These are phyloP conservation scores for Stemphylium lycopersici DNA, from an alignment of 2,329 filamentous ascomycete genomes.

Conservation along the genomic window DNA sequence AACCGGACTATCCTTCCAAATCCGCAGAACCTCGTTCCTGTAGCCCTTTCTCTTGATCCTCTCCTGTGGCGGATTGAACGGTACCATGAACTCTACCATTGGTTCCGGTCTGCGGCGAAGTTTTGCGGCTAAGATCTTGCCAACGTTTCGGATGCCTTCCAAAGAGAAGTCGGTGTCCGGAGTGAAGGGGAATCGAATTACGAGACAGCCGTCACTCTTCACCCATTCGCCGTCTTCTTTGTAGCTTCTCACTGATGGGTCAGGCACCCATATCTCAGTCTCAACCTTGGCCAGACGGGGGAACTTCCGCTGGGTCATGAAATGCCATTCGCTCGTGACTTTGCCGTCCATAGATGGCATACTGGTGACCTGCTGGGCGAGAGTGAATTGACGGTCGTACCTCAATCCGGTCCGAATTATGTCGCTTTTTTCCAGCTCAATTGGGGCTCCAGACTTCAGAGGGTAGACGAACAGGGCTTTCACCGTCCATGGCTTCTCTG, in stretches of 20 bases:
- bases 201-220: constrained; percentile 64
- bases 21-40: constrained; percentile 63
- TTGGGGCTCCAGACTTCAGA: constrained; percentile 78
- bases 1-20: constrained; percentile 66
- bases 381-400: constrained; percentile 82
- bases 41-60: constrained; percentile 68
- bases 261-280: constrained; percentile 72
- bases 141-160: constrained; percentile 41
- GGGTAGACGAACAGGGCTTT: constrained; percentile 82
- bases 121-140: constrained; percentile 43
- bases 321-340: constrained; percentile 63
- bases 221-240: constrained; percentile 56
- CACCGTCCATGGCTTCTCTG: constrained; percentile 50
- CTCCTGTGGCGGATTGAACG: constrained; percentile 64
- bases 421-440: constrained; percentile 71
- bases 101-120: constrained; percentile 55
- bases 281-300: constrained; percentile 73
- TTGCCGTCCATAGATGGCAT: constrained; percentile 53
- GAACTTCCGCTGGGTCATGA: constrained; percentile 72
- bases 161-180: constrained; percentile 44
- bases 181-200: constrained; percentile 68
- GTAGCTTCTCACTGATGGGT: constrained; percentile 62
- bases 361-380: constrained; percentile 67
- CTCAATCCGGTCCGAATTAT: constrained; percentile 72
- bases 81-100: constrained; percentile 70